A percentile compares a stretch with the other conserved stretches of the same genome.
These are phyloP conservation scores for Pyrenochaeta sp. DNA, from an alignment of 2,329 filamentous ascomycete genomes.

Conservation along the genomic window DNA sequence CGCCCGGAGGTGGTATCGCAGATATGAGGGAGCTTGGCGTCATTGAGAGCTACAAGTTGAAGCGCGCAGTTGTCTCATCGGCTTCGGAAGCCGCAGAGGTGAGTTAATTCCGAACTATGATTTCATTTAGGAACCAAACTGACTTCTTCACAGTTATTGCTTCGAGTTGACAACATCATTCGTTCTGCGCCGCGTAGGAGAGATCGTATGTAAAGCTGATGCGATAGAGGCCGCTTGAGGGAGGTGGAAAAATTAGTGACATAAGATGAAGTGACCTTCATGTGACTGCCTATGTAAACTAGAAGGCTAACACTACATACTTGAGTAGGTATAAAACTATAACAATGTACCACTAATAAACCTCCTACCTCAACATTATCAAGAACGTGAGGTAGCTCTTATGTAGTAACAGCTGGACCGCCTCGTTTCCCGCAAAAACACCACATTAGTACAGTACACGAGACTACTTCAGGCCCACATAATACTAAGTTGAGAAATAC, in stretches of 20 bases:
- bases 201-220: constrained; percentile 69
- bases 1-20: constrained; percentile 87
- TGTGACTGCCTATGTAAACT: background rate
- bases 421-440: too few relatives aligned
- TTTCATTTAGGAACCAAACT: constrained; percentile 26
- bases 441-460: too few relatives aligned
- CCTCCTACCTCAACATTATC: too few relatives aligned
- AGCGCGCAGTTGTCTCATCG: constrained; percentile 95
- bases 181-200: constrained; percentile 85
- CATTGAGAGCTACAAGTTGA: constrained; percentile 98
- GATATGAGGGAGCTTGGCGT: constrained; percentile 97
- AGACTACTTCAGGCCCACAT: too few relatives aligned
- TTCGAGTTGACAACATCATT: constrained; percentile 98
- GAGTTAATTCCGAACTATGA: constrained; percentile 49
- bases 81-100: constrained; percentile 97
- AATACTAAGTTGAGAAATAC: too few relatives aligned
- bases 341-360: too few relatives aligned
- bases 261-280: background rate
- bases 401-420: too few relatives aligned
- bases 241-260: background rate
- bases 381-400: too few relatives aligned
- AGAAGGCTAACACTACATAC: background rate
- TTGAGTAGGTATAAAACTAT: background rate
- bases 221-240: background rate
- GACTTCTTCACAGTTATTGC: constrained; percentile 69